Evolutionary conservation across 2,329 filamentous ascomycete genomes (phyloP).

Genomic region (Pseudogymnoascus sp.): DNA sequence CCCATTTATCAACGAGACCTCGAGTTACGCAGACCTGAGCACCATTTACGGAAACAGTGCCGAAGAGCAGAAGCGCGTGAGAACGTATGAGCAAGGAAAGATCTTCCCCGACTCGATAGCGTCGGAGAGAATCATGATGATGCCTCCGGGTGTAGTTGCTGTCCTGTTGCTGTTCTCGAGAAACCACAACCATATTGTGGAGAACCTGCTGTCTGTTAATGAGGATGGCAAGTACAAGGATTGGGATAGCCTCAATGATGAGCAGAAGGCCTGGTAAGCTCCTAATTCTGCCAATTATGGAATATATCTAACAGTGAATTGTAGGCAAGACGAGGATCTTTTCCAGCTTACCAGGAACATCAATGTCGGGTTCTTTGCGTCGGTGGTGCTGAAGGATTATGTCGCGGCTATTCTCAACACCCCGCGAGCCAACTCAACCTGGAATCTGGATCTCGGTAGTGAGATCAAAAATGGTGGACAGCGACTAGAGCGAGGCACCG

Average conservation of each 20-base stretch:
- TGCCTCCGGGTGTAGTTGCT: constrained; percentile 38
- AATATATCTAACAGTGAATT: constrained; percentile 13
- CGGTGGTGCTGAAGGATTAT: constrained; percentile 38
- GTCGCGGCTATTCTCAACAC: constrained; percentile 39
- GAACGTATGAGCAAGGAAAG: constrained; percentile 35
- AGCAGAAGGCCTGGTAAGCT: constrained; percentile 32
- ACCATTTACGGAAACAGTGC: constrained; percentile 38
- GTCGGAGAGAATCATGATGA: constrained; percentile 38
- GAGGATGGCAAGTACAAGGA: constrained; percentile 35
- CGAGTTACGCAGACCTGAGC: constrained; percentile 39
- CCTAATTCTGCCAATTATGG: background rate
- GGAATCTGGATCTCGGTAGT: constrained; percentile 37
- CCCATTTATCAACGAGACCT: constrained; percentile 38
- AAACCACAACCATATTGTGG: constrained; percentile 37
- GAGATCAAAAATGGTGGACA: constrained; percentile 36
- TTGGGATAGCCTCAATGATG: constrained; percentile 32
- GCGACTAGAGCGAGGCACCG: constrained; percentile 35
- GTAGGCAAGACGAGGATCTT: constrained; percentile 39
- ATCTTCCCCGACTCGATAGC: constrained; percentile 38
- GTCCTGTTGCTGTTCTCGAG: constrained; percentile 36
- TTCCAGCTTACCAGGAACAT: constrained; percentile 39
- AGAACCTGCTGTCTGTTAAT: constrained; percentile 34
- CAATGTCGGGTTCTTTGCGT: constrained; percentile 39
- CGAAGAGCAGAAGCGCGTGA: constrained; percentile 34
- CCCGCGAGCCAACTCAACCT: constrained; percentile 36